Evolutionary conservation across 208 protist species (phyloP), one percentile per base, ranked within the genome.

Genomic region (Crithidia fasciculata): DNA sequence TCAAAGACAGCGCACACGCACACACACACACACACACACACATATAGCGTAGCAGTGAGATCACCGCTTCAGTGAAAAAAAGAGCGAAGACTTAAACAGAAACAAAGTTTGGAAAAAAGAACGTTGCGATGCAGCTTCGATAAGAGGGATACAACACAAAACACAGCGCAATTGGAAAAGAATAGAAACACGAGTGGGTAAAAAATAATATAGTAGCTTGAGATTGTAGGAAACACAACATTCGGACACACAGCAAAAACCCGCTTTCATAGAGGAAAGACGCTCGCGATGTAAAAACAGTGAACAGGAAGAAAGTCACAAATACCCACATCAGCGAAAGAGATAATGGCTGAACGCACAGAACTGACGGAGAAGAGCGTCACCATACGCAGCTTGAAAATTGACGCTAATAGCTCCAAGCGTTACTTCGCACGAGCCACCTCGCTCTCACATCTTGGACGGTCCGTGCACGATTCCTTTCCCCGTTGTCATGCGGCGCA

Each of bases 401-500:
- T 0, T 1, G 28, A 28, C 28, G 28, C 28, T 28, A 28, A 28
- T 28, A 28, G 28, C 28, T 28, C 28, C 28, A 28, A 28, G 28
- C 28, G 28, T 28, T 28, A 28, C 28, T 28, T 28, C 28, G 28
- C 28, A 28, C 28, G 28, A 28, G 28, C 28, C 28, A 28, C 28
- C 1, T 28, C 28, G 28, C 28, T 28, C 37, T 52, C 36, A 64
- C 41, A 64, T 15, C 43, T 52, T 64, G 7, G 59, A 36, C 16
- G 60, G 37, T 41, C 50, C 8, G 19, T 36, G 62, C 47, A 53
- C n/a, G 16, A 45, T 47, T 0, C 61, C 15, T 10, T 52, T 57
- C 39, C 60, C 37, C 10, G 61, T 76, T 41, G 71, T 69, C 13
- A 60, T 36, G 43, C 45, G 47, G 12, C 36, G 54, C 63, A 74